A percentile compares a stretch with the other conserved stretches of the same genome.
These are phyloP conservation scores for Lipomyces yamadae DNA, from an alignment of 805 yeast genomes.

Conservation along the genomic window DNA sequence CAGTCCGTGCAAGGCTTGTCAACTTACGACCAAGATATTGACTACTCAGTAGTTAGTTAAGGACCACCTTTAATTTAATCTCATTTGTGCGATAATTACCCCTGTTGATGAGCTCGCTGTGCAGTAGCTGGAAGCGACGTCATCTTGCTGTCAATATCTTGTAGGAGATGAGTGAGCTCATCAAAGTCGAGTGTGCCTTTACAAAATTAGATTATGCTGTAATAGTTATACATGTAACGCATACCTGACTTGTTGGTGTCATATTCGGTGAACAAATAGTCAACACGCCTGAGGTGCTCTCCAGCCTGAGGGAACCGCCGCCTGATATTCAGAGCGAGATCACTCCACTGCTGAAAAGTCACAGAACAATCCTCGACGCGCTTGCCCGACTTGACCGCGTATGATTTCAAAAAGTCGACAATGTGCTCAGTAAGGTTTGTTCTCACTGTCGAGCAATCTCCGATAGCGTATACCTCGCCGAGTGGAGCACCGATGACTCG, in stretches of 20 bases:
- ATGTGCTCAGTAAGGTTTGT: conserved; percentile 63
- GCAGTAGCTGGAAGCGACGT: conserved; percentile 76
- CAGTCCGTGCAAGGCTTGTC: conserved; percentile 55
- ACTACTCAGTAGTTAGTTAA: not conserved
- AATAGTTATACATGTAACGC: not conserved
- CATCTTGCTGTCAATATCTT: conserved; percentile 63
- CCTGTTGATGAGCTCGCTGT: conserved; percentile 75
- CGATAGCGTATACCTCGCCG: conserved; percentile 73
- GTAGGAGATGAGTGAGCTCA: conserved; percentile 56
- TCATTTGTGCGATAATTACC: conserved; percentile 41
- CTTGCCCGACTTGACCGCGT: conserved; percentile 31
- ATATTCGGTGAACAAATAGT: conserved; percentile 58
- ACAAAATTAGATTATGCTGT: not conserved
- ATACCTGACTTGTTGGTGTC: conserved; percentile 52
- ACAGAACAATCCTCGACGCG: conserved; percentile 30
- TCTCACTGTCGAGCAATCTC: conserved; percentile 72
- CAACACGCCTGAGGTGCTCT: conserved; percentile 58
- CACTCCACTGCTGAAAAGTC: conserved; percentile 53
- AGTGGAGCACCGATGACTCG: conserved; percentile 70
- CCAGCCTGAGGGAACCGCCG: conserved; percentile 61
- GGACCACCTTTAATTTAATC: not conserved
- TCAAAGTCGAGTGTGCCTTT: conserved; percentile 54
- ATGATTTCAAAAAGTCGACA: conserved; percentile 51
- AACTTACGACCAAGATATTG: conserved; percentile 65
- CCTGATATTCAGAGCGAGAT: conserved; percentile 55